phyloP scores from a whole-genome alignment of 352 stramenopile genomes.

The Aphanomyces stellatus region DNA sequence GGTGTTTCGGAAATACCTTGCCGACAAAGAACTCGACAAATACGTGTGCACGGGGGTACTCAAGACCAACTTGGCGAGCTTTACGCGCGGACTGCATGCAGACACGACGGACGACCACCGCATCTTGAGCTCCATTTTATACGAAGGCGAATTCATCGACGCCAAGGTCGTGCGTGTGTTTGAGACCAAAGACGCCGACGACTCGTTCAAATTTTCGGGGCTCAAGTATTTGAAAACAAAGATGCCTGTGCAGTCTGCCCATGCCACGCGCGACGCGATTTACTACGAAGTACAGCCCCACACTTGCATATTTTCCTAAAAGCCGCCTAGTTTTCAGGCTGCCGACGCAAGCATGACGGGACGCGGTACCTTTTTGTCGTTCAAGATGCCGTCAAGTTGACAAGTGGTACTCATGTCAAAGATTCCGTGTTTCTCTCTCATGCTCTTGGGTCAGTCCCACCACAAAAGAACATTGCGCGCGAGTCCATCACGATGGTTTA shows the following conservation, averaged over 20 bases:
- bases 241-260: slow-evolving; percentile 7
- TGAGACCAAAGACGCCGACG: background rate
- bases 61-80: background rate
- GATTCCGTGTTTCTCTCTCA: too few species aligned
- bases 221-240: slow-evolving; percentile 12
- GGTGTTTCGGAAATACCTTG: background rate
- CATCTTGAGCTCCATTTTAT: slow-evolving; percentile 11
- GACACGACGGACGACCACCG: background rate
- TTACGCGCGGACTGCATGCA: background rate
- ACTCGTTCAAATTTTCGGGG: slow-evolving; percentile 3
- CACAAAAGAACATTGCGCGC: background rate
- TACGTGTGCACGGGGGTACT: background rate
- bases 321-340: slow-evolving; percentile 3
- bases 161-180: slow-evolving; percentile 1
- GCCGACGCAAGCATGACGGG: background rate
- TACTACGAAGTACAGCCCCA: slow-evolving; percentile 5
- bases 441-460: too few species aligned
- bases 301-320: background rate
- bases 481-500: slow-evolving; percentile 4
- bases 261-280: background rate
- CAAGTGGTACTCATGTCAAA: background rate
- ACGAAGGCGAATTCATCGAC: slow-evolving; percentile 14
- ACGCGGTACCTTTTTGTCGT: background rate
- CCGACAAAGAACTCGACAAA: background rate
- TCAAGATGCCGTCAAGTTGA: background rate